Evolutionary conservation across 2,329 filamentous ascomycete species (phyloP), one percentile per base, ranked within the genome.

Genomic region (Penicillium italicum): DNA sequence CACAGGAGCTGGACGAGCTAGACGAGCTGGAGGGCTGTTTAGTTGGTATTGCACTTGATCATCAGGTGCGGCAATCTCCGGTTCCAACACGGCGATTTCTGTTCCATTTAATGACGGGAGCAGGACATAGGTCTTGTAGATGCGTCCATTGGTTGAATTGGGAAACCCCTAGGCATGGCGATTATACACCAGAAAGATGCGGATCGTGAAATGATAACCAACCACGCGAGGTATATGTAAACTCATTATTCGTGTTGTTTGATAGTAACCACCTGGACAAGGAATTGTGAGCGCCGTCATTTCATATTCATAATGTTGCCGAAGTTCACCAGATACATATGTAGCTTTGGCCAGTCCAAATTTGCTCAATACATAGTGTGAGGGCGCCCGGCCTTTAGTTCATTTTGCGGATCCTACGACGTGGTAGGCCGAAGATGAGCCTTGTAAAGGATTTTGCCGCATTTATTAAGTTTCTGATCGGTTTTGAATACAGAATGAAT

Each of bases 291-390:
- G n/a, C n/a, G n/a, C n/a, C n/a, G n/a, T n/a, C n/a, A n/a, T n/a
- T n/a, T n/a, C n/a, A n/a, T n/a, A n/a, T n/a, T n/a, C 7, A 11
- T 18, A 4, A 37, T 0, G 11, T 18, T 18, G 5, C 20, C 7
- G 20, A 24, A 40, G 7, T 40, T 24, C 4, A 14, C 7, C 12
- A 40, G 2, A 24, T 24, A 40, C 12, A 24, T 22, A 38, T n/a
- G n/a, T n/a, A n/a, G n/a, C n/a, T n/a, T 54, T 53, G 11, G 42
- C 37, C 53, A 53, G 57, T 24, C 52, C 60, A 28, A 69, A 28
- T 11, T 62, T 59, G 22, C 63, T 50, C 24, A 69, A 40, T 53
- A 68, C 66, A 30, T 66, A 59, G 47, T 60, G 59, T 5, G 60
- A 62, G 30, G 57, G 50, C n/a, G n/a, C n/a, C n/a, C n/a, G n/a